Base-by-base conservation (phyloP, 306 rosid genomes). In the Phaseolus lunatus region DNA sequence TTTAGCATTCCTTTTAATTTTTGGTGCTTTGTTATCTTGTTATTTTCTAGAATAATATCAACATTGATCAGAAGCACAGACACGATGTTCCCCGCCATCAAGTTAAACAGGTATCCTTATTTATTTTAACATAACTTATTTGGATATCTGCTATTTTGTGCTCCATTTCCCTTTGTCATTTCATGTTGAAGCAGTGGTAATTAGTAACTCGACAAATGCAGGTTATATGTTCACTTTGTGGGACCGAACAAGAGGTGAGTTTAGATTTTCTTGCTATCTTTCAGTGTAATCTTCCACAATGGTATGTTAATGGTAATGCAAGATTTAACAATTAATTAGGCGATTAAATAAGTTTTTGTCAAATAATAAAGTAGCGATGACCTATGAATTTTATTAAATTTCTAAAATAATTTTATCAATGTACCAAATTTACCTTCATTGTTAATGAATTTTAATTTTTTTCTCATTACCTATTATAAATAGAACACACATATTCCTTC, bases 151-250 rank as follows among this genome's bases (percentile, higher is more conserved):
- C 50, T 5, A 7, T 15, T 22, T 35, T 15, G 10, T 11, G 19
- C 31, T 65, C 23, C 5, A 18, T 50, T 37, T 15, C 39, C 5
- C 48, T 3, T 44, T 13, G 10, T 24, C 7, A 19, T 43, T 49
- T 67, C 12, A 2, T 7, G 62, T 62, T 57, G 49, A 52, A 44
- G 19, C 43, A 7, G 53, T 56, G 67, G 76, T 82, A 73, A 87
- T 47, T n/a, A 73, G 39, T 23, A 5, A 20, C 13, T 74, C 33
- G 37, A 71, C 10, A 54, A 80, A 23, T 50, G 37, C 88, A 94
- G 97, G 93, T 94, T 49, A 89, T 90, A 78, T 94, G 97, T 73
- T 88, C 95, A 26, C 90, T 90, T 14, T 92, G 97, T 78, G 89
- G 87, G 67, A 90, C 95, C 0, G 96, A 92, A 80, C 98, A 92